Percentiles rank a stretch among this genome's conserved stretches.
These are phyloP conservation scores for Colletotrichum graminicola DNA, from an alignment of 2,329 filamentous ascomycete species.

Conservation along the genomic window DNA sequence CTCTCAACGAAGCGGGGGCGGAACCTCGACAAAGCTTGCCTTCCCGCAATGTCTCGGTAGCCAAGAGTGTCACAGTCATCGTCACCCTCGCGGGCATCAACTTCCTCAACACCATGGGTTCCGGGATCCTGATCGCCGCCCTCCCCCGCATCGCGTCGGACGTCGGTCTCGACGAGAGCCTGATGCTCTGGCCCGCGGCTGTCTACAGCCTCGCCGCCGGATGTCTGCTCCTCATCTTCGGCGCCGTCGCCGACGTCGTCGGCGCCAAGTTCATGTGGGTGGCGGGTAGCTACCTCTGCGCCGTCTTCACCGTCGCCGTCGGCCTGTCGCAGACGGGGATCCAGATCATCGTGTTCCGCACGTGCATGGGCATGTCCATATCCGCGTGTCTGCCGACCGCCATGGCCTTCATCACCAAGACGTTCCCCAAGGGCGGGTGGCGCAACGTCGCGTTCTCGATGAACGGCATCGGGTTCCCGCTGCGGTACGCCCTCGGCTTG, in stretches of 20 bases:
- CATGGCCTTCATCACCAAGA: conserved; percentile 53
- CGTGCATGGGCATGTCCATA: conserved; percentile 51
- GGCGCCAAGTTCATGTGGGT: conserved; percentile 53
- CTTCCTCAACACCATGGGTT: conserved; percentile 54
- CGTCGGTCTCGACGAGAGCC: conserved; percentile 47
- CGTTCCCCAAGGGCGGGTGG: conserved; percentile 51
- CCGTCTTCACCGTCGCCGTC: conserved; percentile 51
- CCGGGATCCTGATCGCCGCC: conserved; percentile 53
- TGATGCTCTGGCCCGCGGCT: conserved; percentile 51
- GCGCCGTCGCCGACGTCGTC: conserved; percentile 53
- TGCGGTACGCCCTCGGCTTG: conserved; percentile 63
- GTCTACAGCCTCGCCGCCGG: conserved; percentile 48
- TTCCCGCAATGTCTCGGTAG: conserved; percentile 44
- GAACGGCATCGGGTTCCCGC: conserved; percentile 58
- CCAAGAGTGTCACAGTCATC: conserved; percentile 48
- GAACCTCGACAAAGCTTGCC: background rate
- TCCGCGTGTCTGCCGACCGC: conserved; percentile 55
- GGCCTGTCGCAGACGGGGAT: conserved; percentile 51
- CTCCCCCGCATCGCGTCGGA: conserved; percentile 54
- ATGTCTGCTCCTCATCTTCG: conserved; percentile 52
- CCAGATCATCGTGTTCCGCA: conserved; percentile 55
- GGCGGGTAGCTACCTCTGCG: conserved; percentile 50
- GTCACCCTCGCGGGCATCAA: conserved; percentile 51
- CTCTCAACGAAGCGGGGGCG: conserved; percentile 5
- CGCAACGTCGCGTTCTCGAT: conserved; percentile 59